These are phyloP conservation scores for Neurospora sp. DNA, from an alignment of 495 filamentous ascomycete genomes.

Conservation along the genomic window DNA sequence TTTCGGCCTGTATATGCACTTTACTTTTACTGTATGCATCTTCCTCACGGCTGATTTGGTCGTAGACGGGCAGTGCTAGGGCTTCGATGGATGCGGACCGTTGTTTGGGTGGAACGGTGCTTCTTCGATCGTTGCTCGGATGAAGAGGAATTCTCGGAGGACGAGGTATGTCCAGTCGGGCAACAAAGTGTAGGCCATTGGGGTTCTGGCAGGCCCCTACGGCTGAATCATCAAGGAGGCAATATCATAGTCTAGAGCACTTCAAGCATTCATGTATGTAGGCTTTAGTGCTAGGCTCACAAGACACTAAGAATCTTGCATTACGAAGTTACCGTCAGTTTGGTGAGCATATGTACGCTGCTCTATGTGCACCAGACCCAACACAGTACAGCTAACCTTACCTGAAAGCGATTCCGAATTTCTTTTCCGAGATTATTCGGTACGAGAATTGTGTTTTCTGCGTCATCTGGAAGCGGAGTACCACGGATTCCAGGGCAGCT, in stretches of 20 bases:
- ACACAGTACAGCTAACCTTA: neutral
- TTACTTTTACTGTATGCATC: too few species aligned
- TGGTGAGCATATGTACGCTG: neutral
- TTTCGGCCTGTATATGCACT: too few species aligned
- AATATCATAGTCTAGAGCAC: neutral
- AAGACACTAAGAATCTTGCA: neutral
- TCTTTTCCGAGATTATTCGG: neutral
- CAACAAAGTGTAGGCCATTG: neutral
- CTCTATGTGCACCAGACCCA: neutral
- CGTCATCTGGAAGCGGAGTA: neutral
- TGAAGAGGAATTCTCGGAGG: neutral
- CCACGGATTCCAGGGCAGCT: neutral
- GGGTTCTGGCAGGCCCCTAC: neutral
- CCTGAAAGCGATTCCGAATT: neutral
- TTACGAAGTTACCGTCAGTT: neutral
- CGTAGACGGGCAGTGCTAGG: too few species aligned
- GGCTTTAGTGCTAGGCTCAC: neutral
- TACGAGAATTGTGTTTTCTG: neutral
- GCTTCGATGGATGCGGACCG: too few species aligned
- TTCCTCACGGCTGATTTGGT: too few species aligned
- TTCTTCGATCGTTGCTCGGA: neutral
- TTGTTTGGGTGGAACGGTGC: too few species aligned
- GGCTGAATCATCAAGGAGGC: neutral
- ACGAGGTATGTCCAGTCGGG: neutral
- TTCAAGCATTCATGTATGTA: neutral